Conservation (phyloP, 768 basidiomycete species). For the Hemileccinum rubropunctum region DNA sequence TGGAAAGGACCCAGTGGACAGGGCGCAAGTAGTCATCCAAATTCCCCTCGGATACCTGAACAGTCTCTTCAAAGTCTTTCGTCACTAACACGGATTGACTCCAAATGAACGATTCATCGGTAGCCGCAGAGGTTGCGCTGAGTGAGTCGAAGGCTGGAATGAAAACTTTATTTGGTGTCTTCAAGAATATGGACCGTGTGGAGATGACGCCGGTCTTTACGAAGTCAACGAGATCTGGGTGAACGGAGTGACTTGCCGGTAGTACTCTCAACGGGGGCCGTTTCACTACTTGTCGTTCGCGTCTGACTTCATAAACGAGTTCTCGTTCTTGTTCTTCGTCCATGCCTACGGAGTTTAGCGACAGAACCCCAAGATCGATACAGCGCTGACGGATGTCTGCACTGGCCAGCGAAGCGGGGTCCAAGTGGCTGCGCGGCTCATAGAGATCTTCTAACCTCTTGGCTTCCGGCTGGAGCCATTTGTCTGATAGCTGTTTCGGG, state of each 20-base stretch:
- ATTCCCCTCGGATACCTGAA: neutral
- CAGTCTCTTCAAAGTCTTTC: neutral
- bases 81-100: neutral
- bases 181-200: neutral
- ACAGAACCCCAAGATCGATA: no score
- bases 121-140: no score
- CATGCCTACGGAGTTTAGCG: no score
- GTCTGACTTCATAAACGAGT: neutral
- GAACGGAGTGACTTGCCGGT: no score
- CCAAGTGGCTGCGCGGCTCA: neutral
- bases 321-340: no score
- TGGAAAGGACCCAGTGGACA: no score
- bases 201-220: neutral
- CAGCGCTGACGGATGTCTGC: no score
- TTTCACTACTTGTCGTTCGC: neutral
- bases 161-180: neutral
- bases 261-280: neutral
- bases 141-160: no score
- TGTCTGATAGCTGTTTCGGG: neutral
- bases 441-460: no score
- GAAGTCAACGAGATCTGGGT: neutral
- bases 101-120: no score
- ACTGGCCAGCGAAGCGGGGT: neutral
- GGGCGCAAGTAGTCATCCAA: no score
- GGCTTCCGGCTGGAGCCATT: neutral